phyloP scores from a whole-genome alignment of 148 eudicot genomes.

The Vaccinium darrowii region DNA sequence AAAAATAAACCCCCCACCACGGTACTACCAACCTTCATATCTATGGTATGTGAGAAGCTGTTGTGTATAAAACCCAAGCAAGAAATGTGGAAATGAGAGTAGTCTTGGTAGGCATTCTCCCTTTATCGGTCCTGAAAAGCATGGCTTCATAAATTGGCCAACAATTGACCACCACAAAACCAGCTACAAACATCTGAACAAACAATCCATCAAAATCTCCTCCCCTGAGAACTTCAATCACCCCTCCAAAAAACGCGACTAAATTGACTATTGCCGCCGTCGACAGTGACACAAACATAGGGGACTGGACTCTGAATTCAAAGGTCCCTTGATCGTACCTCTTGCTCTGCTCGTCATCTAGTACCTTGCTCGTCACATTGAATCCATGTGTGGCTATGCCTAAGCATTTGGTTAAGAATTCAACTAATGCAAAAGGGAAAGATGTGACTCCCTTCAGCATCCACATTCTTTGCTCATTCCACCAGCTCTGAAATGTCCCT shows the following conservation, averaged over 20 bases:
- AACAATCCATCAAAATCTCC: constrained; percentile 26
- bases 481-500: constrained; percentile 48
- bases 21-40: neutral
- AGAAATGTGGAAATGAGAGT: constrained; percentile 34
- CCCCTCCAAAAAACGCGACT: constrained; percentile 34
- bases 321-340: constrained; percentile 50
- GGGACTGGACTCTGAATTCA: constrained; percentile 57
- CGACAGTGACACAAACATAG: constrained; percentile 56
- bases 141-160: constrained; percentile 71
- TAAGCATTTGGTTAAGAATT: constrained; percentile 35
- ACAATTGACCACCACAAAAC: constrained; percentile 55
- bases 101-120: constrained; percentile 52
- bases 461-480: constrained; percentile 69
- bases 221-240: constrained; percentile 14
- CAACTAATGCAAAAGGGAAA: constrained; percentile 39
- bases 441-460: constrained; percentile 50
- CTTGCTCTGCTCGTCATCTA: constrained; percentile 39
- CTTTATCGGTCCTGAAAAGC: constrained; percentile 52
- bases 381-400: constrained; percentile 36
- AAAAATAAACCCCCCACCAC: too few species aligned
- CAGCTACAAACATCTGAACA: constrained; percentile 45
- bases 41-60: neutral
- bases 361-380: constrained; percentile 46
- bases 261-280: constrained; percentile 50
- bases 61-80: constrained; percentile 29